These are phyloP conservation scores for Annulohypoxylon truncatum DNA, from an alignment of 2,329 filamentous ascomycete genomes.

Conservation along the genomic window DNA sequence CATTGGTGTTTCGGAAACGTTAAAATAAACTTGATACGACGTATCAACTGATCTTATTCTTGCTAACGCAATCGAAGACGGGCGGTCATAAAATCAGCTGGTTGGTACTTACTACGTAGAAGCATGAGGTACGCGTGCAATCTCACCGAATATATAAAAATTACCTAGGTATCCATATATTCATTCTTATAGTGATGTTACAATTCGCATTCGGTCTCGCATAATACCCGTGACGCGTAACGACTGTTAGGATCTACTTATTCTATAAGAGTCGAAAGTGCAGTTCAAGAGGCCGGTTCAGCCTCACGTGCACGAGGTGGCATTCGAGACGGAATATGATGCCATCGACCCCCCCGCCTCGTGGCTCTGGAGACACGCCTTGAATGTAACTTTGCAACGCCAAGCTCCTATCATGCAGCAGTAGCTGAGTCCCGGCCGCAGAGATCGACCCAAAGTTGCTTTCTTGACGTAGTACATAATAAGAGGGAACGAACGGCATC, in stretches of 20 bases:
- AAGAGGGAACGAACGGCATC: constrained; percentile 7
- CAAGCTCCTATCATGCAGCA: constrained; percentile 15
- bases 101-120: no score
- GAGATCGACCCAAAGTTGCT: constrained; percentile 10
- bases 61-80: neutral
- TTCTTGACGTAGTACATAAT: constrained; percentile 1
- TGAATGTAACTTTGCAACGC: constrained; percentile 3
- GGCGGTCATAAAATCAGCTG: neutral
- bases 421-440: constrained; percentile 6
- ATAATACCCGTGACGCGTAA: neutral
- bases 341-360: constrained; percentile 6
- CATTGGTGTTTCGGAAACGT: neutral
- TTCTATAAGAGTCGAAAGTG: neutral
- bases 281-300: constrained; percentile 10
- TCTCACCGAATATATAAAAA: neutral
- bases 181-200: neutral
- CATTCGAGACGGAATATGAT: constrained; percentile 13
- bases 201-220: neutral
- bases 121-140: neutral
- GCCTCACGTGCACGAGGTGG: constrained; percentile 15
- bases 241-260: neutral
- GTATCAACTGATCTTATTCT: neutral
- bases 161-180: neutral
- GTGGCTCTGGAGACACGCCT: neutral
- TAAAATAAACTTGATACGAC: neutral